These are phyloP conservation scores for Acanthamoeba rhysodes DNA, from an alignment of 208 protist genomes.

Conservation along the genomic window DNA sequence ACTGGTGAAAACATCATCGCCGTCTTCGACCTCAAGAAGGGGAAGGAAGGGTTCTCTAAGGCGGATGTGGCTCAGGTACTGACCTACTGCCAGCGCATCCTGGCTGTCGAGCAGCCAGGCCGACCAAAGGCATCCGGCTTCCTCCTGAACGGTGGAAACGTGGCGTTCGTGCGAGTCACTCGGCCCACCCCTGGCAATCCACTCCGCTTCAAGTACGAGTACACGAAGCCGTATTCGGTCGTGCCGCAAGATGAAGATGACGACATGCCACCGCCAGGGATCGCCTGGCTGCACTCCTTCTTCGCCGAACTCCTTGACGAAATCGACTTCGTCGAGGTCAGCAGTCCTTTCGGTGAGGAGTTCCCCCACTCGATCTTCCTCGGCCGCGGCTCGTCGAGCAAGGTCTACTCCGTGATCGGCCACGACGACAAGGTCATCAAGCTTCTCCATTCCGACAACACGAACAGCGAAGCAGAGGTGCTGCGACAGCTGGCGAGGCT, in stretches of 20 bases:
- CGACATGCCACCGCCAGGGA: not conserved
- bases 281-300: conserved; percentile 6
- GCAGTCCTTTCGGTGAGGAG: not conserved
- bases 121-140: not conserved
- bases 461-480: not conserved
- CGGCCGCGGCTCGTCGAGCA: not conserved
- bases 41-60: not conserved
- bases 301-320: no score
- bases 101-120: conserved; percentile 44
- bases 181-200: not conserved
- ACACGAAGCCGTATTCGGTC: not conserved
- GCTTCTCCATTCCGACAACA: not conserved
- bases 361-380: not conserved
- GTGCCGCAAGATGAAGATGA: not conserved
- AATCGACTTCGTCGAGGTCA: not conserved
- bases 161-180: not conserved
- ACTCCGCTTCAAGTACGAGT: conserved; percentile 28
- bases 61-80: conserved; percentile 1
- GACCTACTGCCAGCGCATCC: conserved; percentile 31
- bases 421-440: conserved; percentile 49
- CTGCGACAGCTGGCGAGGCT: not conserved
- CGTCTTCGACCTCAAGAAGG: conserved; percentile 49
- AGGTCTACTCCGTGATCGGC: conserved; percentile 7
- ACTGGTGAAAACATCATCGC: conserved; percentile 4
- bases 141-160: not conserved